Conservation (phyloP, 2,329 filamentous ascomycete genomes). For the Didymella exigua region DNA sequence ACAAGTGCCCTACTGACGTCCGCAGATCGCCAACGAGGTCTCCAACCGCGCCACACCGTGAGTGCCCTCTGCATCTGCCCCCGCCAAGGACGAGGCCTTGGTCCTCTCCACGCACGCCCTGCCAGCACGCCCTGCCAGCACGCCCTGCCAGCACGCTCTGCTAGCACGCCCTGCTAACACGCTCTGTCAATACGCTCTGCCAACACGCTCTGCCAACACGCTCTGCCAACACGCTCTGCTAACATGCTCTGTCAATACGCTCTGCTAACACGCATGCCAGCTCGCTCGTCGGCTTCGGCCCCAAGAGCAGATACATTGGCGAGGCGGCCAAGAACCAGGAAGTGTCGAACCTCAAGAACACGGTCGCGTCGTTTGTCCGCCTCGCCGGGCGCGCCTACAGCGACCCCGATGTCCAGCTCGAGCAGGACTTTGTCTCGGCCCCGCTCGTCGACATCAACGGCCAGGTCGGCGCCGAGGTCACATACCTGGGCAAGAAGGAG, state of each 20-base stretch:
- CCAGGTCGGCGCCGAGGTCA: conserved; percentile 92
- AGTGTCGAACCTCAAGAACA: conserved; percentile 99
- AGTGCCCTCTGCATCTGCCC: too few species aligned
- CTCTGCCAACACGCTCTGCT: too few species aligned
- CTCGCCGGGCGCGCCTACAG: conserved; percentile 83
- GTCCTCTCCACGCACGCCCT: too few species aligned
- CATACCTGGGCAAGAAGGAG: conserved; percentile 92
- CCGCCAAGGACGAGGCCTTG: too few species aligned
- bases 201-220: too few species aligned
- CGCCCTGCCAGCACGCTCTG: too few species aligned
- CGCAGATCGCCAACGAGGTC: conserved; percentile 95
- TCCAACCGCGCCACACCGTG: conserved; percentile 98
- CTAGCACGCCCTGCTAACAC: too few species aligned
- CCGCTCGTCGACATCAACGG: conserved; percentile 87
- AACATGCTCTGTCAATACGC: too few species aligned
- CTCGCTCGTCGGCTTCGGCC: conserved; percentile 91
- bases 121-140: too few species aligned
- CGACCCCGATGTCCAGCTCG: conserved; percentile 91
- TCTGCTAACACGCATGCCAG: conserved; percentile 45
- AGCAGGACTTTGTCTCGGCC: conserved; percentile 89
- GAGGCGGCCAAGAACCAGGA: conserved; percentile 98
- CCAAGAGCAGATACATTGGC: conserved; percentile 91
- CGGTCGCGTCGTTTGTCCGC: conserved; percentile 88
- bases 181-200: too few species aligned
- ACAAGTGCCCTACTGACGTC: conserved; percentile 42